phyloP scores from a whole-genome alignment of 768 basidiomycete genomes.

The Amanita pseudoporphyria region DNA sequence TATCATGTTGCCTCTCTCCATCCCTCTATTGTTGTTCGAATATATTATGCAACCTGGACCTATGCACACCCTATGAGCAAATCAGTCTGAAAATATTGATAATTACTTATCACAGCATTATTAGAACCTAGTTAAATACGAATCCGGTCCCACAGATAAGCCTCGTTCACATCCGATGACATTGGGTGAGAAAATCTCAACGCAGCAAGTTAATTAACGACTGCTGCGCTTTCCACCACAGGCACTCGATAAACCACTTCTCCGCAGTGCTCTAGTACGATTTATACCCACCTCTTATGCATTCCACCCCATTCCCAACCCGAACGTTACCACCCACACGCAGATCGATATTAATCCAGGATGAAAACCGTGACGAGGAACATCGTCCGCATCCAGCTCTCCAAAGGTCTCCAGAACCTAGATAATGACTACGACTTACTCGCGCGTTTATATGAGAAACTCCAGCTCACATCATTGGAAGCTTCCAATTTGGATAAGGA shows the following conservation, averaged over 20 bases:
- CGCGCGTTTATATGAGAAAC: conserved; percentile 24
- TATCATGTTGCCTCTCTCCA: conserved; percentile 10
- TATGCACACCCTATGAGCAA: neutral
- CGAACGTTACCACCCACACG: neutral
- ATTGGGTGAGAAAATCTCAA: no score
- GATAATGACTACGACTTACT: conserved; percentile 30
- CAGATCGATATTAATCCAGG: no score
- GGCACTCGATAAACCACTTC: no score
- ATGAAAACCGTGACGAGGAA: neutral
- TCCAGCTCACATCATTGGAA: conserved; percentile 34
- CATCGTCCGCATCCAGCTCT: conserved; percentile 14
- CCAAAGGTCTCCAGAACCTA: conserved; percentile 24
- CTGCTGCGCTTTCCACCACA: no score
- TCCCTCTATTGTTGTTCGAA: conserved; percentile 10
- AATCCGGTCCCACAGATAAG: no score
- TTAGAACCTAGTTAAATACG: no score
- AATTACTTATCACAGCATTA: no score
- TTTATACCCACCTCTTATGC: neutral
- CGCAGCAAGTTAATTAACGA: no score
- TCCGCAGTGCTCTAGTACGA: neutral
- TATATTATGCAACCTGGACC: conserved; percentile 14
- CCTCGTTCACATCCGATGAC: no score
- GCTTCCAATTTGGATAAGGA: conserved; percentile 26
- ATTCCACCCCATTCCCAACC: no score
- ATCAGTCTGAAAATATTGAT: neutral